A percentile compares a stretch with the other conserved stretches of the same genome.
phyloP scores from a whole-genome alignment of 371 early-diverging fungal genomes.

The Apophysomyces elegans region DNA sequence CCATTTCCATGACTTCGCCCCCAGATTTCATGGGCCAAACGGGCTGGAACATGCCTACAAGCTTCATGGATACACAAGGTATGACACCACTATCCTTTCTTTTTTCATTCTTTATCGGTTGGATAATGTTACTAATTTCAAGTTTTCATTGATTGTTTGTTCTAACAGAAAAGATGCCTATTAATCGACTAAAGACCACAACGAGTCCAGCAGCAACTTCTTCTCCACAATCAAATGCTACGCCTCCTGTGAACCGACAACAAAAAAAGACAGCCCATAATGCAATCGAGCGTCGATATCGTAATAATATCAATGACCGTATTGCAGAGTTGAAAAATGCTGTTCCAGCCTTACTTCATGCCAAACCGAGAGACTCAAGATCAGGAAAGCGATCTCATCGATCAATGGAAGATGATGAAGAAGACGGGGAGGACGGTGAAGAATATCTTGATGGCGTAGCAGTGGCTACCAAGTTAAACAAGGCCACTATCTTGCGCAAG shows the following conservation, averaged over 20 bases:
- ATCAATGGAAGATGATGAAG: conserved; percentile 54
- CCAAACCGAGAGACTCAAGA: conserved; percentile 53
- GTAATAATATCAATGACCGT: conserved; percentile 94
- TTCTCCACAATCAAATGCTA: background rate
- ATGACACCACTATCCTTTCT: background rate
- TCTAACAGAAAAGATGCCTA: conserved; percentile 41
- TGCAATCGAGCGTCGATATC: conserved; percentile 90
- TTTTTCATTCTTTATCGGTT: background rate
- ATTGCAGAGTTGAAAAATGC: conserved; percentile 84
- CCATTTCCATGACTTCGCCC: background rate
- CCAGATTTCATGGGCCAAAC: conserved; percentile 5
- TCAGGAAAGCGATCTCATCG: conserved; percentile 39
- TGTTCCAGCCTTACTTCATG: conserved; percentile 82
- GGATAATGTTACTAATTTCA: background rate
- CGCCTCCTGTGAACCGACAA: conserved; percentile 22
- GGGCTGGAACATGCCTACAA: background rate
- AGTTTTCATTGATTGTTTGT: background rate
- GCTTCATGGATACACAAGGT: background rate
- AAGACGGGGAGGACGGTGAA: conserved; percentile 61
- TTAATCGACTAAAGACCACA: conserved; percentile 37
- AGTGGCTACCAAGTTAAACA: conserved; percentile 83
- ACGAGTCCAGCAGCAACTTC: background rate
- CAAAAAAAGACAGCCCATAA: conserved; percentile 92
- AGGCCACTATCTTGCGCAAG: conserved; percentile 87
- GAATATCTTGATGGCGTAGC: conserved; percentile 71